These are phyloP conservation scores for Pisolithus thermaeus DNA, from an alignment of 1,284 basidiomycete genomes.

Conservation along the genomic window DNA sequence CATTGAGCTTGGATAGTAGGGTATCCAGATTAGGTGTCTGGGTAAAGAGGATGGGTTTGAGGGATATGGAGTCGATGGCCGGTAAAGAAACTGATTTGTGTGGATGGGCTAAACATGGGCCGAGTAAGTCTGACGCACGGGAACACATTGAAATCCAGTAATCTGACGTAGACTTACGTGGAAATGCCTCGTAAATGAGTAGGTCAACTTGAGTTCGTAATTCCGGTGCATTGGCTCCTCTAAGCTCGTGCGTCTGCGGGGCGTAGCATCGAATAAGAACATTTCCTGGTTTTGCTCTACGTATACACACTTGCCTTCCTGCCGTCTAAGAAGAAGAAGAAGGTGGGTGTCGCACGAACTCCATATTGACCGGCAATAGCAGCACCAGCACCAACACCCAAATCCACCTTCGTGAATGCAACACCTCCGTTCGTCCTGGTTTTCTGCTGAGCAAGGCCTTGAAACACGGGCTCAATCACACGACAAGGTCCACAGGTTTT, in stretches of 20 bases:
- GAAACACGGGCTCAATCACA: slow-evolving; percentile 60
- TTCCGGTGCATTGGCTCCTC: slow-evolving; percentile 65
- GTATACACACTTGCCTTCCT: slow-evolving; percentile 48
- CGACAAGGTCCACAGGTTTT: slow-evolving; percentile 58
- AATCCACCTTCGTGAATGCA: slow-evolving; percentile 78
- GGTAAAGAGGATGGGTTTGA: slow-evolving; percentile 71
- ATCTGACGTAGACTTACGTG: slow-evolving; percentile 47
- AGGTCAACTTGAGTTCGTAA: slow-evolving; percentile 66
- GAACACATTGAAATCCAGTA: neutral
- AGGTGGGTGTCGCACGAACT: slow-evolving; percentile 80
- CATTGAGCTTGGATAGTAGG: slow-evolving; percentile 56
- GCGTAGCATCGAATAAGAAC: neutral
- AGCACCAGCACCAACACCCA: slow-evolving; percentile 59
- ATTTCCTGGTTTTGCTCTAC: neutral
- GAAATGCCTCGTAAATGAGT: slow-evolving; percentile 68
- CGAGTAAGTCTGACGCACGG: slow-evolving; percentile 6
- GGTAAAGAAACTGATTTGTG: slow-evolving; percentile 63
- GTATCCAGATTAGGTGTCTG: slow-evolving; percentile 67
- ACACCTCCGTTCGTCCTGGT: slow-evolving; percentile 37
- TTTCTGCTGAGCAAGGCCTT: slow-evolving; percentile 42
- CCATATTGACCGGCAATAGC: slow-evolving; percentile 59
- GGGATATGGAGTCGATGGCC: slow-evolving; percentile 57
- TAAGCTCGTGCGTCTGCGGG: slow-evolving; percentile 60
- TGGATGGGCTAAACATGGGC: slow-evolving; percentile 56
- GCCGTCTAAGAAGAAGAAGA: slow-evolving; percentile 77